These are phyloP conservation scores for Tulasnella sp. DNA, from an alignment of 768 basidiomycete species.

Conservation along the genomic window DNA sequence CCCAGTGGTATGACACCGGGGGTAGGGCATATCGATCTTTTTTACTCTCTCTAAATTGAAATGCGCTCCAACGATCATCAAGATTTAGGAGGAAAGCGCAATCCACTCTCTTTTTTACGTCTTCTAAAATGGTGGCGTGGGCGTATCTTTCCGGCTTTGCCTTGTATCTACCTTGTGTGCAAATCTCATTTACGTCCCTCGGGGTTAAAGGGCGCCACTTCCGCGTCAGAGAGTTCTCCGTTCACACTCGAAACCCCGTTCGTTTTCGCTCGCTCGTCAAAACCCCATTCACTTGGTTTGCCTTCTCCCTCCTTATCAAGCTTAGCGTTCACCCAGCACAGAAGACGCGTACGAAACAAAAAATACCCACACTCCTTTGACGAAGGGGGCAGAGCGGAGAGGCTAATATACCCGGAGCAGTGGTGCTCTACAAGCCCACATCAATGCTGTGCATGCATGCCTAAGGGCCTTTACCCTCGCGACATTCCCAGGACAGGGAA, in stretches of 20 bases:
- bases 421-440: background rate
- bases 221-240: too few species aligned
- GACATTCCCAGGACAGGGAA: background rate
- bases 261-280: background rate
- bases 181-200: background rate
- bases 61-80: background rate
- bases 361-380: background rate
- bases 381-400: background rate
- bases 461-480: background rate
- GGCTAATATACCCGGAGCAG: background rate
- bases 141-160: background rate
- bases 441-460: slow-evolving; percentile 8
- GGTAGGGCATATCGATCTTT: background rate
- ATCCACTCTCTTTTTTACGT: background rate
- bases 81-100: background rate
- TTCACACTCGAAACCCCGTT: background rate
- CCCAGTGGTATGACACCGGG: background rate
- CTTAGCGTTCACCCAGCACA: background rate
- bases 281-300: background rate
- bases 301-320: background rate
- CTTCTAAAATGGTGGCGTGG: background rate
- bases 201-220: background rate
- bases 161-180: background rate
- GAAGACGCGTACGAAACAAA: background rate
- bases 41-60: background rate